Percentiles rank a stretch among this genome's conserved stretches.
Conservation (phyloP, 2,329 filamentous ascomycete species). For the Fusarium sp. region DNA sequence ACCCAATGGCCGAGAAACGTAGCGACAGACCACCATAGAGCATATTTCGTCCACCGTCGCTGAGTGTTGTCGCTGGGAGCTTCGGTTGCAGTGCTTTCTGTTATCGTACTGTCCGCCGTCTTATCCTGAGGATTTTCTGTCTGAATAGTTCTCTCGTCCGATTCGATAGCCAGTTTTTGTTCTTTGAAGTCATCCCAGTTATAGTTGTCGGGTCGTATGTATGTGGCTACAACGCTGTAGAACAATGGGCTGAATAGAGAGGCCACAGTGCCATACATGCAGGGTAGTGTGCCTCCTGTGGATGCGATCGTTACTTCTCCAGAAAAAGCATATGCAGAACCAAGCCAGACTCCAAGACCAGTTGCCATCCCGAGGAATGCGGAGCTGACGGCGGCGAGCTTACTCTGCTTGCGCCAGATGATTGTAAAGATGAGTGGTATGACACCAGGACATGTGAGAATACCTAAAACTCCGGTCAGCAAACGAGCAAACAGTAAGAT, state of each 20-base stretch:
- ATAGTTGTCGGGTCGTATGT: neutral
- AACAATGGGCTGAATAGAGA: neutral
- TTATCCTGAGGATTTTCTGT: accelerated
- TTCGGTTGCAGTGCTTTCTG: neutral
- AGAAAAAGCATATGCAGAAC: slow-evolving; percentile 7
- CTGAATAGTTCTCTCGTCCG: accelerated
- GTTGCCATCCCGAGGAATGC: slow-evolving; percentile 4
- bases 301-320: neutral
- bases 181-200: neutral
- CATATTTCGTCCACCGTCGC: neutral
- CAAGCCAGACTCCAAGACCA: slow-evolving; percentile 1
- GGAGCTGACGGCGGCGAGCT: neutral
- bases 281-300: neutral
- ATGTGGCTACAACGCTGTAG: neutral
- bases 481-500: neutral
- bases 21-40: accelerated
- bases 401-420: slow-evolving; percentile 1
- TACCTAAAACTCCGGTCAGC: neutral
- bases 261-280: neutral
- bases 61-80: accelerated
- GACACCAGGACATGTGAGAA: slow-evolving; percentile 1
- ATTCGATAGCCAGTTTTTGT: neutral
- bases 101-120: accelerated
- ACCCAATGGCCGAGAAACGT: neutral
- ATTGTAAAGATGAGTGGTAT: slow-evolving; percentile 5